Evolutionary conservation across 2,329 filamentous ascomycete genomes (phyloP), one percentile per base, ranked within the genome.

Genomic region (Macrophomina pseudophaseolina): DNA sequence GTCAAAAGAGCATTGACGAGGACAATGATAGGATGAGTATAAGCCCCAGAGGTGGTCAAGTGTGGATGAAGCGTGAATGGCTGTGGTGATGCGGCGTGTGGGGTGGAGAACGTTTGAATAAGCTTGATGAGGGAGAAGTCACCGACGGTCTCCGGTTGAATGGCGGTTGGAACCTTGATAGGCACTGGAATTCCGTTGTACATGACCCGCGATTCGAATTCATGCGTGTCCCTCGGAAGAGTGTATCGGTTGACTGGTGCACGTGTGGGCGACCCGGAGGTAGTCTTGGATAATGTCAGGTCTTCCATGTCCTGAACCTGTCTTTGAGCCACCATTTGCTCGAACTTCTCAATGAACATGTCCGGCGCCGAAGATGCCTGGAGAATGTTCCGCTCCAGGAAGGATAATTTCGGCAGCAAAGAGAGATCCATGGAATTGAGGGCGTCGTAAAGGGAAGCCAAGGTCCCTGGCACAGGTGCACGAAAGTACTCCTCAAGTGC

Each of bases 401-500:
- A 82, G 68, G 91, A 96, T 63, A 99, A 83, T 70, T 86, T 90
- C 0, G 95, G 95, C 88, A 99, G 92, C 14, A 98, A 82, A 0
- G 94, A 97, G 67, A 99, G 84, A 73, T 99, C 95, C 95, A 99
- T 99, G 64, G 88, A 89, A 77, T 99, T 99, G 69, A 99, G 91
- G 1, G 95, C 91, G 71, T 97, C 87, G 79, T 97, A 99, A 4
- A 99, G 85, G 75, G 92, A 88, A 53, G 92, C 89, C 59, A 99
- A 84, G 0, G 95, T 99, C 77, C 97, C 93, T 4, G 92, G 88
- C 40, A 91, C 90, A 0, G 95, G 95, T 0, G 90, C 89, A 75
- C 97, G 95, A 81, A 98, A 99, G 78, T 99, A 99, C 75, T 98
- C 94, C 74, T 99, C 94, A 63, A 99, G 84, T 0, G 95, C 95